Base-by-base conservation (phyloP, 2,329 filamentous ascomycete genomes). In the Aspergillus pseudoviridinutans region DNA sequence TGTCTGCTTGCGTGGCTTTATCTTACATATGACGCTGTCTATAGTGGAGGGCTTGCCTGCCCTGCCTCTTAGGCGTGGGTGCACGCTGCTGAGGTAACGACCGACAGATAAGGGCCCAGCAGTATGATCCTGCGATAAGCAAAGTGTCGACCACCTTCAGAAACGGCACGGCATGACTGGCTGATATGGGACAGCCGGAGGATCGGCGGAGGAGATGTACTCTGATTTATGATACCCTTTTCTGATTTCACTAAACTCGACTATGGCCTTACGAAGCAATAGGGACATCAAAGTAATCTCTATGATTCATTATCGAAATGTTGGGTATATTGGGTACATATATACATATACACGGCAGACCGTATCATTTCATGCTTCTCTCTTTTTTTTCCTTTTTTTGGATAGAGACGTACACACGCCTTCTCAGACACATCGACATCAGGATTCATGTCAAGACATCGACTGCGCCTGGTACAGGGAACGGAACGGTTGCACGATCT, bases 331-430 rank as follows among this genome's bases (percentile, higher is more conserved):
- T 49, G 44, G 49, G 42, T 61, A 60, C 56, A 41, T 64, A 60
- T 65, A 60, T 64, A 64, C 57, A 61, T 41, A 57, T 57, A 53
- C 54, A 59, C 42, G 56, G 58, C 47, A 44, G 49, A 55, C 44
- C 49, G 50, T 50, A 55, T 58, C 46, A 55, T 58, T 58, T 54
- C 57, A 54, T 56, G 53, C 51, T 62, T 61, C 32, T 38, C 5
- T 17, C 17, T 38, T 17, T 35, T 17, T 35, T 35, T 2, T 5
- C 14, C 2, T 14, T 35, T 35, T 38, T 38, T 38, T n/a, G 5
- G 6, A 6, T 38, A 38, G 14, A 53, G 44, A 53, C 51, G 49
- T 22, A 59, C 32, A 35, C 54, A 56, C 55, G 49, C 47, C 53
- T 59, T 54, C 58, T 56, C 27, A 58, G 57, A 58, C 58, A 63